A percentile compares a stretch with the other conserved stretches of the same genome.
Conservation (phyloP, 2,329 filamentous ascomycete genomes). For the Trichoderma guizhouense region DNA sequence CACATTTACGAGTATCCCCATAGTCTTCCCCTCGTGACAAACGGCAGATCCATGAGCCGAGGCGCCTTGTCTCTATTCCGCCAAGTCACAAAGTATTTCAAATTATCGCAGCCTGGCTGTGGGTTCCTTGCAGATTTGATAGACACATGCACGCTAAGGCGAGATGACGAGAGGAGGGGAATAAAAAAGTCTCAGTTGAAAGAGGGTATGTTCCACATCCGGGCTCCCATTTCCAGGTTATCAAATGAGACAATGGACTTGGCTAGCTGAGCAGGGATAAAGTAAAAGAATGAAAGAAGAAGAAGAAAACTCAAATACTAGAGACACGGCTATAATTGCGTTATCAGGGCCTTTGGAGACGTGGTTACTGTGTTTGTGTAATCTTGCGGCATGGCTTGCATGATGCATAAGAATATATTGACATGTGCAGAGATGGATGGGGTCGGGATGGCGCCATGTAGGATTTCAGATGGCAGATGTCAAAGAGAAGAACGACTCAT, state of each 20-base stretch:
- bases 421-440: background rate
- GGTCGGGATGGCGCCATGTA: background rate
- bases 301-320: conserved; percentile 1
- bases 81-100: background rate
- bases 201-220: background rate
- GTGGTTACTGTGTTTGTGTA: background rate
- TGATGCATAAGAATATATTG: background rate
- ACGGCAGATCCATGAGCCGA: background rate
- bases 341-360: background rate
- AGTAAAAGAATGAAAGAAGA: background rate
- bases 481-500: background rate
- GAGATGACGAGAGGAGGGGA: background rate
- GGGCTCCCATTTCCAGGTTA: background rate
- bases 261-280: background rate
- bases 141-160: background rate
- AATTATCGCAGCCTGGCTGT: background rate
- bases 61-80: background rate
- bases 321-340: background rate
- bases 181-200: background rate
- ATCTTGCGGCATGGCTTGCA: background rate
- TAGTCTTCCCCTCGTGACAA: background rate
- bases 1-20: background rate
- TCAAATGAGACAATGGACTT: background rate
- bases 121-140: background rate
- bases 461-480: background rate